Base-by-base conservation (phyloP, 2,329 filamentous ascomycete genomes). In the Botrytis cinerea region DNA sequence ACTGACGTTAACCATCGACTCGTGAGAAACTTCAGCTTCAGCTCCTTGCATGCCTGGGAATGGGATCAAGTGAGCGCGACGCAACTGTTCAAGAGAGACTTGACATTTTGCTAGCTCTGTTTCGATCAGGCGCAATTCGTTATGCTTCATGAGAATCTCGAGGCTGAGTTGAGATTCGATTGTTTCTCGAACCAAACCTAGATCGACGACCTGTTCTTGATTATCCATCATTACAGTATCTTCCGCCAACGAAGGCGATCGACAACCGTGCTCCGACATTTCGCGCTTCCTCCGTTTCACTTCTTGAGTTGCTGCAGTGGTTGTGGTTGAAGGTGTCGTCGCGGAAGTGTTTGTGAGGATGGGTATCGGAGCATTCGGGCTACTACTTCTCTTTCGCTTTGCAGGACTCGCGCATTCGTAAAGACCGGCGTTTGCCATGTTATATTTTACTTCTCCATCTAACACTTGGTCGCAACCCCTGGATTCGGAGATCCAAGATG, bases 41-140 rank as follows among this genome's bases (percentile, higher is more conserved):
- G 90, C 89, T 59, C 89, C 88, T 75, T 89, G 87, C 76, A 89
- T 89, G 76, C 91, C 89, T 46, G 95, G 95, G 82, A 94, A 98
- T 7, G 95, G 95, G 78, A 97, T 95, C 77, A 98, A 86, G 81
- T 96, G 91, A 83, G 95, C 98, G 75, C 96, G 91, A 78, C 96
- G 92, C 76, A 99, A 86, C 84, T 98, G 96, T 84, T 99, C 96
- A 78, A 98, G 87, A 18, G 95, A 94, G 76, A 95, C 86, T 84
- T 98, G 95, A 81, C 95, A 98, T 85, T 98, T 98, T 77, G 94
- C 95, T 77, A 98, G 88, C 84, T 98, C 96, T 83, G 97, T 94
- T 81, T 98, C 94, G 82, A 98, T 97, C 78, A 97, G 87, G 73
- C 95, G 93, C 74, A 98, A 85, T 84, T 99, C 96, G 80, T 96